phyloP scores from a whole-genome alignment of 2,329 filamentous ascomycete species.

The Onygenales sp. region DNA sequence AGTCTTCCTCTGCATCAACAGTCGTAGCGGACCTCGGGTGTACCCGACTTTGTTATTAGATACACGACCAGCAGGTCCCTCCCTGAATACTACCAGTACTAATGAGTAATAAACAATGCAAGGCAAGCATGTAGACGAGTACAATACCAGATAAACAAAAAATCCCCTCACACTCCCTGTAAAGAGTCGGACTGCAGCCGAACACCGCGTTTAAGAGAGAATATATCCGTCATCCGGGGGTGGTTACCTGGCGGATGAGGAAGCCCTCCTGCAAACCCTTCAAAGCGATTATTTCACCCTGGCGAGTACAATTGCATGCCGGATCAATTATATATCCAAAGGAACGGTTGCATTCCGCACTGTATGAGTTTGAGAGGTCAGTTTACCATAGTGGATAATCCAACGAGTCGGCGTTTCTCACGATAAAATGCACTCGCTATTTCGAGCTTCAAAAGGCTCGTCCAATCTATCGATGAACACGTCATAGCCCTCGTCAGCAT shows the following conservation, averaged over 20 bases:
- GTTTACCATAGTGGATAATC: too few species aligned
- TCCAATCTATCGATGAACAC: neutral
- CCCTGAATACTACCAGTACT: too few species aligned
- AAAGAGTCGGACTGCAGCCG: too few species aligned
- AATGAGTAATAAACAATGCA: too few species aligned
- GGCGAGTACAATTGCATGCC: constrained; percentile 1
- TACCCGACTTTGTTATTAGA: too few species aligned
- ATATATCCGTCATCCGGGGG: neutral
- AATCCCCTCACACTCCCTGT: too few species aligned
- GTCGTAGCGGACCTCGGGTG: too few species aligned
- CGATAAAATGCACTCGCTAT: constrained; percentile 3
- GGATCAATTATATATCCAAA: constrained; percentile 1
- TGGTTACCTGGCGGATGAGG: neutral
- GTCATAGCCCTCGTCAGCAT: constrained; percentile 1
- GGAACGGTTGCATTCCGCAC: neutral
- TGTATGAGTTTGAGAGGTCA: neutral
- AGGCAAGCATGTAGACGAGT: too few species aligned
- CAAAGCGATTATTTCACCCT: neutral
- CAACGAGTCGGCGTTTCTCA: neutral
- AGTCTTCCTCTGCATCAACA: too few species aligned
- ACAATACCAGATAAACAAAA: too few species aligned
- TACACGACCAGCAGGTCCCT: too few species aligned
- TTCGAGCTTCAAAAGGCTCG: neutral
- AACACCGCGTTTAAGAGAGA: too few species aligned
- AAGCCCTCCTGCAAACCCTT: constrained; percentile 2